phyloP scores from a whole-genome alignment of 805 yeast genomes.

The Candida succiphila region DNA sequence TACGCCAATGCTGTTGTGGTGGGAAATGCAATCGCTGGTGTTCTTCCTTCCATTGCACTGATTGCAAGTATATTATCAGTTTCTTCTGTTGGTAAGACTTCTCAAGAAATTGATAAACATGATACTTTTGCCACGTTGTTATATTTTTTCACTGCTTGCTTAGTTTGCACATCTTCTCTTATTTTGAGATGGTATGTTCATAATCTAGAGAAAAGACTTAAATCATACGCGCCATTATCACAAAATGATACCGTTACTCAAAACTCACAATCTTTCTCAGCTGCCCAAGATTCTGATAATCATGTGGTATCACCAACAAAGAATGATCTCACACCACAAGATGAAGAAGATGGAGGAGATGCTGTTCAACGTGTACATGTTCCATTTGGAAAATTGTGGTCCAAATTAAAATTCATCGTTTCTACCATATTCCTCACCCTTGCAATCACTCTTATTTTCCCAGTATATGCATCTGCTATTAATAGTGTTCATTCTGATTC shows the following conservation, averaged over 20 bases:
- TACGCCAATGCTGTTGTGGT: conserved; percentile 88
- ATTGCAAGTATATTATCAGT: conserved; percentile 40
- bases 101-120: conserved; percentile 8
- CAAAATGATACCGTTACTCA: background rate
- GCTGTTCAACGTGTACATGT: conserved; percentile 24
- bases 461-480: conserved; percentile 77
- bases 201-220: conserved; percentile 10
- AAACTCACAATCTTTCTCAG: too few species aligned
- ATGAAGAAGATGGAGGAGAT: background rate
- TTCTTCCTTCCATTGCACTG: conserved; percentile 70
- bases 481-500: conserved; percentile 34
- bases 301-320: background rate
- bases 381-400: conserved; percentile 51
- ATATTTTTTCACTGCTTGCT: conserved; percentile 25
- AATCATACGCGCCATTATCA: conserved; percentile 1
- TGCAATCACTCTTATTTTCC: conserved; percentile 67
- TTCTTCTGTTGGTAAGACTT: conserved; percentile 4
- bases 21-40: conserved; percentile 94
- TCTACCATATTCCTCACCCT: conserved; percentile 67
- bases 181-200: conserved; percentile 11
- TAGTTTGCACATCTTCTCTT: conserved; percentile 10
- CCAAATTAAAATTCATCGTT: conserved; percentile 53
- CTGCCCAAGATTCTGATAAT: background rate
- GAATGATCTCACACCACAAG: background rate
- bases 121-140: conserved; percentile 17